Percentiles rank a stretch among this genome's conserved stretches.
Evolutionary conservation across 306 rosid species (phyloP).

Genomic region (Cyamopsis tetragonoloba): DNA sequence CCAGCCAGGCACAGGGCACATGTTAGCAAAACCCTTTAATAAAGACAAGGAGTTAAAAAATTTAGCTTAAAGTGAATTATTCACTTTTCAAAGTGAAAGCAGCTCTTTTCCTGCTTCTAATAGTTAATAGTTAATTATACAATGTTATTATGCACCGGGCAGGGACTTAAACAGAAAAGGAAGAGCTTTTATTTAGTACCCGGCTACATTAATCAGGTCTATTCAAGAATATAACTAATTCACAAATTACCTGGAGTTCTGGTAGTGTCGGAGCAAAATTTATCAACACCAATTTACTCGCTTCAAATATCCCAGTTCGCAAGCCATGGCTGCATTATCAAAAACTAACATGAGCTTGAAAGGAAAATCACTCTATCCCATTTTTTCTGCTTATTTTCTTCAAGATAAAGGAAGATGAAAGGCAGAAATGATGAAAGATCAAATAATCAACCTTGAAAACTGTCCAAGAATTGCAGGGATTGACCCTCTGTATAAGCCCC

Average conservation of each 20-base stretch:
- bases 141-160: too few relatives aligned
- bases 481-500: conserved; percentile 90
- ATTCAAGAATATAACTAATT: neutral
- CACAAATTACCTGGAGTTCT: conserved; percentile 73
- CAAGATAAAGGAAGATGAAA: neutral
- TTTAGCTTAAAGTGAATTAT: neutral
- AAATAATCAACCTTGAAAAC: conserved; percentile 74
- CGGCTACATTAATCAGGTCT: neutral
- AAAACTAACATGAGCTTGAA: conserved; percentile 32
- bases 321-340: conserved; percentile 82
- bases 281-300: conserved; percentile 77
- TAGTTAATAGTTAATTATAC: neutral
- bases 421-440: conserved; percentile 2
- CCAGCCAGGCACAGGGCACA: neutral
- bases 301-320: conserved; percentile 98
- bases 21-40: neutral
- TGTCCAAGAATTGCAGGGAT: conserved; percentile 98
- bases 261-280: conserved; percentile 90
- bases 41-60: neutral
- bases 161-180: neutral
- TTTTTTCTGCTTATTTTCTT: neutral
- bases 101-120: neutral
- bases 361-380: neutral
- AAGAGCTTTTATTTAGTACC: too few relatives aligned
- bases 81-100: neutral